Evolutionary conservation across 2,329 filamentous ascomycete genomes (phyloP).

Genomic region (Aspergillus tamarii): DNA sequence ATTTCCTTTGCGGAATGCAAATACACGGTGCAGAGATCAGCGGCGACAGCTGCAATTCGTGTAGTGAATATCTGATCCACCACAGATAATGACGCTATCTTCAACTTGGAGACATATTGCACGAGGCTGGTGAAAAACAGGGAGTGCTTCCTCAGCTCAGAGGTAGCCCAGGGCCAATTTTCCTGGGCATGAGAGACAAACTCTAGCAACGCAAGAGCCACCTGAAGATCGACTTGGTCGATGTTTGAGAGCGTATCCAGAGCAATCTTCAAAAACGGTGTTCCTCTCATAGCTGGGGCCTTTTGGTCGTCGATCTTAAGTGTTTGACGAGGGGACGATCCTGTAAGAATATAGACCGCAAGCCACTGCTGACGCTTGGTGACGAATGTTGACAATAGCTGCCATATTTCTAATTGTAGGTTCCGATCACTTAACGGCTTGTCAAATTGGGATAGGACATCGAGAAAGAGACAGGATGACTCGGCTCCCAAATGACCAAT

Average conservation of each 20-base stretch:
- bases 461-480: conserved; percentile 81
- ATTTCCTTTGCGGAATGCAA: conserved; percentile 82
- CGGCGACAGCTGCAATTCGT: conserved; percentile 77
- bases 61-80: conserved; percentile 61
- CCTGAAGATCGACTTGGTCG: conserved; percentile 63
- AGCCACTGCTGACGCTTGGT: conserved; percentile 95
- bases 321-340: conserved; percentile 77
- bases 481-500: conserved; percentile 84
- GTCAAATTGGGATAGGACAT: conserved; percentile 75
- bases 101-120: conserved; percentile 66
- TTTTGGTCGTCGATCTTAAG: conserved; percentile 59
- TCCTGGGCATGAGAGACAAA: conserved; percentile 90
- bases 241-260: conserved; percentile 71
- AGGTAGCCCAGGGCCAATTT: conserved; percentile 93
- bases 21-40: conserved; percentile 88
- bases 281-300: conserved; percentile 53
- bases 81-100: conserved; percentile 55
- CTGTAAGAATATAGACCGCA: conserved; percentile 88
- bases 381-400: conserved; percentile 81
- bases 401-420: conserved; percentile 75
- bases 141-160: conserved; percentile 73
- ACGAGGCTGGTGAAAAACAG: conserved; percentile 74
- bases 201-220: conserved; percentile 76
- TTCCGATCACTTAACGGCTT: conserved; percentile 69
- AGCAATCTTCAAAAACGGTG: conserved; percentile 74